Base-by-base conservation (phyloP, 2,329 filamentous ascomycete genomes). In the Zymoseptoria tritici region DNA sequence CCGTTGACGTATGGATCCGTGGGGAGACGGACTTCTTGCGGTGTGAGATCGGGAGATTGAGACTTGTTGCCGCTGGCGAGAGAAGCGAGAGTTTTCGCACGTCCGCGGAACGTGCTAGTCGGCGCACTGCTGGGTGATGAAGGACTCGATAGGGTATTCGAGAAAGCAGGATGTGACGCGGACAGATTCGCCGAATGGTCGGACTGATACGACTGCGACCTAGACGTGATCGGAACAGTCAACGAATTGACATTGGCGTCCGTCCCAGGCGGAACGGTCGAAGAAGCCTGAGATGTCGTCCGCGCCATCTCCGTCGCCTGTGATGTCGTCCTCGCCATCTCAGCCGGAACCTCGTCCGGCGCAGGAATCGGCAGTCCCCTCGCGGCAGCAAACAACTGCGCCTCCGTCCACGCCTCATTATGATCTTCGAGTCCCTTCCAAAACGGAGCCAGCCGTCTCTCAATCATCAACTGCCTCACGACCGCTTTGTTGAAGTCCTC, bases 351-450 rank as follows among this genome's bases (percentile, higher is more conserved):
- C 67, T 92, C 86, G 73, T 97, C 91, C 53, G 93, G 84, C 7
- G 89, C 83, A 11, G 94, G 94, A 55, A 97, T 86, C 2, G 89
- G 85, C 58, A 95, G 82, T 20, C 90, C 92, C 70, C 91, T 85
- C 55, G 88, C 94, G 22, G 90, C 91, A 59, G 93, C 91, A 68
- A 97, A 85, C n/a, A 99, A 84, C 75, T 99, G 94, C 74, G 94
- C 87, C 71, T 99, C 94, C 11, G 91, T 89, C 94, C 94, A 99
- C 56, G 85, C 89, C 21, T 90, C 84, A 16, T 87, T 88, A 74
- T 94, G 91, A 73, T 97, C 92, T 64, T 96, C 88, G 3, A 99
- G 79, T 4, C 94, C 94, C 71, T 88, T 87, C 91, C 93, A 99
- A 74, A 99, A 99, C 0, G 94, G 94, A 50, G 94, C 94, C 62